Evolutionary conservation across 768 basidiomycete genomes (phyloP), one percentile per base, ranked within the genome.

Genomic region (Cystoderma amianthinum): DNA sequence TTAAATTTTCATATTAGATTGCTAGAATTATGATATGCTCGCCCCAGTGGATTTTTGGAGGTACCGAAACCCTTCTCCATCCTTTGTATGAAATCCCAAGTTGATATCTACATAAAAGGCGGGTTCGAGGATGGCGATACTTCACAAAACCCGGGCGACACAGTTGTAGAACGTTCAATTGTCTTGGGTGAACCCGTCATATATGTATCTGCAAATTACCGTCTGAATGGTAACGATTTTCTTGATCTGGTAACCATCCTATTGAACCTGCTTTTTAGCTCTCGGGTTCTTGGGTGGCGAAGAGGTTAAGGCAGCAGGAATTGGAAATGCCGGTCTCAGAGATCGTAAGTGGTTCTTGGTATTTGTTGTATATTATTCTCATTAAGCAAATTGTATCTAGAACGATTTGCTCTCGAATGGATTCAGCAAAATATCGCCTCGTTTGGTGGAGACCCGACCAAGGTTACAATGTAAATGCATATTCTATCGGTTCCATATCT

Each of bases 401-500:
- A 70, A 49, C 61, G 67, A 18, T 58, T 68, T 15, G 75, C 71
- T 1, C 50, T 80, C 12, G 52, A 68, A 45, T 80, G 78, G 77
- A 64, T 78, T 0, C 69, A 76, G 39, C 61, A 70, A 39, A 63
- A 79, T 49, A 74, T 78, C 43, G 44, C 48, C 17, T 52, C 61
- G 1, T 80, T 78, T 43, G 77, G 77, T 2, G 78, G 78, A 4
- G 73, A 80, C 49, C 65, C 68, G 2, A 37, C 43, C 0, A 69
- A 63, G 44, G 69, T 71, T 2, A 67, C 64, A 10, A 60, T 67
- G 63, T 68, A 42, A 33, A 58, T 42, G 6, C 30, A 15, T 33
- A 17, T 10, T 17, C 32, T 21, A 13, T 37, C 3, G 25, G 35
- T 12, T 15, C 19, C 13, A 34, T 18, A 10, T 18, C 18, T 18